A percentile compares a stretch with the other conserved stretches of the same genome.
These are phyloP conservation scores for Cronartium quercuum DNA, from an alignment of 1,284 basidiomycete genomes.

Conservation along the genomic window DNA sequence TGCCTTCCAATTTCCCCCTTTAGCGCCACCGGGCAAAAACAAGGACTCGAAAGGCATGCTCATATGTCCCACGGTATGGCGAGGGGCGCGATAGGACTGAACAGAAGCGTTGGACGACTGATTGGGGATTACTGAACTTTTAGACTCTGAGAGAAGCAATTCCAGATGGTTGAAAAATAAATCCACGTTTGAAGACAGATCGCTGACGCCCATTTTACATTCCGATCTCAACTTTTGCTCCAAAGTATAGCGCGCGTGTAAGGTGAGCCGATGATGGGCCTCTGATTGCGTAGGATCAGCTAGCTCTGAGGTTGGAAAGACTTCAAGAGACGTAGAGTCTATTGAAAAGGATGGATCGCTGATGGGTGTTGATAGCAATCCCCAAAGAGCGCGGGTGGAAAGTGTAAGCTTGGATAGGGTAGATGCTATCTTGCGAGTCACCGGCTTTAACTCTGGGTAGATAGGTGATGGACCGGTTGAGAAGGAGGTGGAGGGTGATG, in stretches of 20 bases:
- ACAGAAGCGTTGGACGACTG: background rate
- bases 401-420: constrained; percentile 53
- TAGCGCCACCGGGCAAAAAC: constrained; percentile 19
- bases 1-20: constrained; percentile 31
- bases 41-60: constrained; percentile 22
- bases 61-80: constrained; percentile 24
- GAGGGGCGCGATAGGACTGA: constrained; percentile 1
- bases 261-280: constrained; percentile 39
- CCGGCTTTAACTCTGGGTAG: constrained; percentile 48
- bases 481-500: constrained; percentile 21
- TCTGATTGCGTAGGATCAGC: constrained; percentile 43
- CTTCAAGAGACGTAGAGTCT: constrained; percentile 52
- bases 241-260: constrained; percentile 24
- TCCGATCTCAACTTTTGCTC: constrained; percentile 35
- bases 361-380: constrained; percentile 43
- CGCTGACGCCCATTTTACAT: constrained; percentile 34
- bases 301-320: constrained; percentile 49
- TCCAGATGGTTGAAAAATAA: constrained; percentile 34
- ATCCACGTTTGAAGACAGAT: constrained; percentile 24
- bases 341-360: constrained; percentile 28
- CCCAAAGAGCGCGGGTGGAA: constrained; percentile 49
- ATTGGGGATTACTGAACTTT: background rate
- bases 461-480: background rate
- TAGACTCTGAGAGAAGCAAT: constrained; percentile 6
- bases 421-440: constrained; percentile 52